Evolutionary conservation across 2,329 filamentous ascomycete genomes (phyloP).

Genomic region (Arthrobotrys iridis): DNA sequence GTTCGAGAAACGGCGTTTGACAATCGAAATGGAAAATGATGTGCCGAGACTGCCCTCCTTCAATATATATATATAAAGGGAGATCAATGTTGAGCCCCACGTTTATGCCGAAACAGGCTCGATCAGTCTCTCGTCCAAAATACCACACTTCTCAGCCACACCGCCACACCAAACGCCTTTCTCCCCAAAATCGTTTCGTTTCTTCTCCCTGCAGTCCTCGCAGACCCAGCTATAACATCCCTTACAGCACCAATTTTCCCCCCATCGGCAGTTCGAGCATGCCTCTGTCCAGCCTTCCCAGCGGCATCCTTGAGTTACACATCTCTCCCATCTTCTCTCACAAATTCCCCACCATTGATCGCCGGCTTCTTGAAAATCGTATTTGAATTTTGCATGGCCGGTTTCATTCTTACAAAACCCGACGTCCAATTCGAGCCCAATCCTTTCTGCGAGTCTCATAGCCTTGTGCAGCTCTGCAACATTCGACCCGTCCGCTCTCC

Average conservation of each 20-base stretch:
- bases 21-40: too few species aligned
- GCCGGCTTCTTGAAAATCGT: neutral
- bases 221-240: slow-evolving; percentile 50
- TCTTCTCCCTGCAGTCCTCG: slow-evolving; percentile 18
- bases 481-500: neutral
- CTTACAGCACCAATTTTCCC: slow-evolving; percentile 26
- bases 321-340: slow-evolving; percentile 43
- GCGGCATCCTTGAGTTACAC: slow-evolving; percentile 14
- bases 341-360: slow-evolving; percentile 25
- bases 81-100: neutral
- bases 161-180: slow-evolving; percentile 32
- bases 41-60: too few species aligned
- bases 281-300: slow-evolving; percentile 43
- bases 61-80: neutral
- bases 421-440: slow-evolving; percentile 39
- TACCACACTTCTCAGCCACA: slow-evolving; percentile 5
- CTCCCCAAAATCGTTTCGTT: slow-evolving; percentile 3
- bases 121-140: slow-evolving; percentile 3
- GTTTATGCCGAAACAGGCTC: too few species aligned
- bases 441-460: slow-evolving; percentile 15
- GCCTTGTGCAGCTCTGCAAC: neutral
- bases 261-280: slow-evolving; percentile 33
- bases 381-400: slow-evolving; percentile 14
- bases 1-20: too few species aligned
- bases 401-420: slow-evolving; percentile 37